Base-by-base conservation (phyloP, 2,329 filamentous ascomycete species). In the Clathrospora elynae region DNA sequence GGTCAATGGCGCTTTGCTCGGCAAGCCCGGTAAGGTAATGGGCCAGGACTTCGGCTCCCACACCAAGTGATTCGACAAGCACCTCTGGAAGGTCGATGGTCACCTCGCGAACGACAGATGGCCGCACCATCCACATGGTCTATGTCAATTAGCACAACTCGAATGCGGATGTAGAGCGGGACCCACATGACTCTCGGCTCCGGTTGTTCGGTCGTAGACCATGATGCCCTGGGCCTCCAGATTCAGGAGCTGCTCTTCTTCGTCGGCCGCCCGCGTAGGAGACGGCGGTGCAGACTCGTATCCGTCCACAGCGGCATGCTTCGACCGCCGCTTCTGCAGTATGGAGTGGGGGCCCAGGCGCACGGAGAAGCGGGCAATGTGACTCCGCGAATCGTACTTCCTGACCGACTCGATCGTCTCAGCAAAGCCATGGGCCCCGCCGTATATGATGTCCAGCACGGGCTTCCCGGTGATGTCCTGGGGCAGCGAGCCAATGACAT, bases 91-190 rank as follows among this genome's bases (percentile, higher is more conserved):
- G 81, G 67, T 97, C 93, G 59, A 99, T 97, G 53, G 95, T 95
- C 64, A 99, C 89, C 75, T 97, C 91, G 55, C 90, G 83, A 5
- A 92, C 81, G 26, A 90, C 85, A 72, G 90, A 95, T 2, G 92
- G 93, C 53, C 93, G 88, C 57, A 99, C 83, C 90, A 99, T 99
- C 93, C 93, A 99, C 95, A 99, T 99, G 12, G 90, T 95, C 89
- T 96, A 60, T 36, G 46, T 40, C 17, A n/a, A 43, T 70, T 55
- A 71, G 54, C 44, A 46, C 25, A 6, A n/a, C 6, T n/a, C 14
- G 33, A 32, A 48, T 5, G 7, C 16, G 7, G 17, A 13, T 6
- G 30, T n/a, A 28, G 10, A 17, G 30, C 22, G 6, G 9, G 25
- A 80, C 88, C 78, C 81, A 95, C 90, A 78, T 97, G 92, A 63